A percentile compares a stretch with the other conserved stretches of the same genome.
These are phyloP conservation scores for Fragaria iinumae DNA, from an alignment of 306 rosid genomes.

Conservation along the genomic window DNA sequence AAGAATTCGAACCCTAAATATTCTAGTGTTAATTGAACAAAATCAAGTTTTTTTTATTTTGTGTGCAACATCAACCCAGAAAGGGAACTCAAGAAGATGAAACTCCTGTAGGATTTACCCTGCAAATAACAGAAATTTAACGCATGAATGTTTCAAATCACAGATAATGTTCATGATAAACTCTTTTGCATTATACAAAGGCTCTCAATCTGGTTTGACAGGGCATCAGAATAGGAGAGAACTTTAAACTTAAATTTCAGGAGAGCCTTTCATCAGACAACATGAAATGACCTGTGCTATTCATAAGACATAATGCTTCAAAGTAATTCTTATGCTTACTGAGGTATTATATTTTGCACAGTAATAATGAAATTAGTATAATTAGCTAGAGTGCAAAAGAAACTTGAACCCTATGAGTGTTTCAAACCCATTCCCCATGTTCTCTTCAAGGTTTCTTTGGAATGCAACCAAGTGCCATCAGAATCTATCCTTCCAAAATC, in stretches of 20 bases:
- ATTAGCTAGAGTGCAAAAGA: neutral
- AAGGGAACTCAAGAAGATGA: neutral
- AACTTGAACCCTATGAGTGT: slow-evolving; percentile 7
- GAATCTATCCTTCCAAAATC: neutral
- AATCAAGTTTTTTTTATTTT: too few relatives aligned
- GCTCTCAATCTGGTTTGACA: too few relatives aligned
- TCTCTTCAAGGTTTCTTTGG: neutral
- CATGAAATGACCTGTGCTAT: neutral
- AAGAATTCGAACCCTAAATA: too few relatives aligned
- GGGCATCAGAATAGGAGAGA: too few relatives aligned
- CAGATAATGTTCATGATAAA: too few relatives aligned
- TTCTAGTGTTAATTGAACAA: too few relatives aligned
- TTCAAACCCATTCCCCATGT: slow-evolving; percentile 1
- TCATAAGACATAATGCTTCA: neutral
- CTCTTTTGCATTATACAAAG: too few relatives aligned
- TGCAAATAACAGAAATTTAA: too few relatives aligned
- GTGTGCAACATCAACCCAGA: neutral
- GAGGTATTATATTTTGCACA: neutral
- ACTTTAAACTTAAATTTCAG: neutral
- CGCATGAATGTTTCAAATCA: too few relatives aligned
- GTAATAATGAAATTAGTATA: neutral
- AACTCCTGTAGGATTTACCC: too few relatives aligned
- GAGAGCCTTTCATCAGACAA: neutral
- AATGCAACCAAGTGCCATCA: too few relatives aligned
- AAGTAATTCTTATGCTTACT: neutral